Percentiles rank a stretch among this genome's conserved stretches.
These are phyloP conservation scores for Trichosporon coremiiforme DNA, from an alignment of 1,284 basidiomycete genomes.

Conservation along the genomic window DNA sequence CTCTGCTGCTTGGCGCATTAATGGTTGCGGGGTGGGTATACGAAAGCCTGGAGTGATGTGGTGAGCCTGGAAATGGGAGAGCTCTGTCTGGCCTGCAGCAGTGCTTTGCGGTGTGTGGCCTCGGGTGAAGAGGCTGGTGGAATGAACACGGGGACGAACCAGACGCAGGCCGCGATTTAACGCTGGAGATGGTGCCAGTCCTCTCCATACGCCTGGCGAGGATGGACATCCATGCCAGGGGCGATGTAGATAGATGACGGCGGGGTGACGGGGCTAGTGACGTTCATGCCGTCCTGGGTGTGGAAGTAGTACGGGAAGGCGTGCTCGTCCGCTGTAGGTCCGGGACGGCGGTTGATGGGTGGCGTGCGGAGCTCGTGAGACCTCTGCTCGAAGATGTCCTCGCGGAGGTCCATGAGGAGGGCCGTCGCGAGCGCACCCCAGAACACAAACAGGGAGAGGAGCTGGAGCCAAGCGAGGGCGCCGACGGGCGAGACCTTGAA, in stretches of 20 bases:
- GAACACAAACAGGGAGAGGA: neutral
- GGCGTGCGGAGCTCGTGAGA: neutral
- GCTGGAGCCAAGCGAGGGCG: neutral
- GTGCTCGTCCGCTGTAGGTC: neutral
- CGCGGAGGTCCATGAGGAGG: neutral
- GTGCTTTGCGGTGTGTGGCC: no score
- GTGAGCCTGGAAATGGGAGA: no score
- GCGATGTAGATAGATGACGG: neutral
- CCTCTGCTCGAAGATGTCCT: conserved; percentile 2
- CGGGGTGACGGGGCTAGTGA: neutral
- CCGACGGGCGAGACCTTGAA: neutral
- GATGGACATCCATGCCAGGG: neutral
- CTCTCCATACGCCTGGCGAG: neutral
- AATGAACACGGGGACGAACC: no score
- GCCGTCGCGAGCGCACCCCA: neutral
- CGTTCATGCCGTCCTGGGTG: neutral
- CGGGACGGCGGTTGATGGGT: neutral
- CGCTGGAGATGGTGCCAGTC: no score
- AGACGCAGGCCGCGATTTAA: no score
- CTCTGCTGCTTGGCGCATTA: no score
- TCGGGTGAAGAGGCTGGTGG: no score
- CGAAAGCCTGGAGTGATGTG: no score
- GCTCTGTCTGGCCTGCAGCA: no score
- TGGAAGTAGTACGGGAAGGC: conserved; percentile 4
- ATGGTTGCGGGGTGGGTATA: no score